Evolutionary conservation across 1,284 basidiomycete genomes (phyloP).

Genomic region (Moniliophthora roreri): DNA sequence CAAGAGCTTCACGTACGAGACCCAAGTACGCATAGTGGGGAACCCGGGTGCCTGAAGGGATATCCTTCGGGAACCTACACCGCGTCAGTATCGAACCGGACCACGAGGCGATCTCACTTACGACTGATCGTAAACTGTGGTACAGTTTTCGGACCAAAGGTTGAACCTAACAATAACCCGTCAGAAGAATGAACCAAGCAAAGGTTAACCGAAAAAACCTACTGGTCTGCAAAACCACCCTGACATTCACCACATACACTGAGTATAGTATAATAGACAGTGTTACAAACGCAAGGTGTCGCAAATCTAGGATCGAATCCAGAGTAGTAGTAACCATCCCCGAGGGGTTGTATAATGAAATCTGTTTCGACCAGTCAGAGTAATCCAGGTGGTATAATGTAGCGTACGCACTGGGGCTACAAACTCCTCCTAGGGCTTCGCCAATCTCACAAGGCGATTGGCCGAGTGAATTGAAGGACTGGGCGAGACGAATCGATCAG

Average conservation of each 20-base stretch:
- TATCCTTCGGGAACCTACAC: not conserved
- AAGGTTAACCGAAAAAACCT: not conserved
- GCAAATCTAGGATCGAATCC: not conserved
- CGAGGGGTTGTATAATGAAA: constrained; percentile 7
- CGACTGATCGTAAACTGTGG: not conserved
- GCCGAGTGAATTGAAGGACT: constrained; percentile 7
- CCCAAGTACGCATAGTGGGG: not conserved
- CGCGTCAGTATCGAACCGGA: not conserved
- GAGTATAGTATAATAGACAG: constrained; percentile 3
- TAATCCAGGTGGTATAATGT: not conserved
- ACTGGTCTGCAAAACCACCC: not conserved
- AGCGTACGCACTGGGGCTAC: not conserved
- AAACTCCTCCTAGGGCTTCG: constrained; percentile 4
- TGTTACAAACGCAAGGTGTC: constrained; percentile 3
- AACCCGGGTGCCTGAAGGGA: not conserved
- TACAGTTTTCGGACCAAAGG: not conserved
- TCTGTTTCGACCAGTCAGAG: not conserved
- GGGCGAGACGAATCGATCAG: no score
- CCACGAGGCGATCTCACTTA: not conserved
- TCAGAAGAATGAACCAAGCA: not conserved
- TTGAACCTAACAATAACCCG: constrained; percentile 22
- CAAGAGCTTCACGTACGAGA: not conserved
- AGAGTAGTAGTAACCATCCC: constrained; percentile 9
- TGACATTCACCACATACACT: constrained; percentile 3
- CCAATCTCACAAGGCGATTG: constrained; percentile 8